These are phyloP conservation scores for Pelargonium fulgidum DNA, from an alignment of 441 rosid genomes.

Conservation along the genomic window DNA sequence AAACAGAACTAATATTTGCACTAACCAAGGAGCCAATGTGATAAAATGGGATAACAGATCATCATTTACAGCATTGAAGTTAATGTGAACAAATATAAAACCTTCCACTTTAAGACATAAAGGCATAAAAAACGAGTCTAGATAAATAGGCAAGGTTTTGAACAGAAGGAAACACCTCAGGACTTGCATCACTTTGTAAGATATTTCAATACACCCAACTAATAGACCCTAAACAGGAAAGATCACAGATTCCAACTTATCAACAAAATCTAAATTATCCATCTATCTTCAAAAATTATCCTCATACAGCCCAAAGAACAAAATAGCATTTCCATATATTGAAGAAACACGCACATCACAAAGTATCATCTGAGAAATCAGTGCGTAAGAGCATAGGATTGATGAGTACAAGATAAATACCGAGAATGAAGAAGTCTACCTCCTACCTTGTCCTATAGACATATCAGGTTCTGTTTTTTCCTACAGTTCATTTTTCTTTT, in stretches of 20 bases:
- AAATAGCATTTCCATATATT: too few relatives aligned
- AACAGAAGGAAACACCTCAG: background rate
- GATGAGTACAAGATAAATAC: too few relatives aligned
- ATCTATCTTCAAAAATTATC: too few relatives aligned
- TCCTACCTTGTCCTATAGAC: too few relatives aligned
- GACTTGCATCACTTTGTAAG: background rate
- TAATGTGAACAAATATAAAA: background rate
- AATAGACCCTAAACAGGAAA: background rate
- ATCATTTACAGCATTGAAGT: background rate
- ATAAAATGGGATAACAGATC: conserved; percentile 4
- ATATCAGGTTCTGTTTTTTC: too few relatives aligned
- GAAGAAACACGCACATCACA: too few relatives aligned
- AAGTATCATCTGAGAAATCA: too few relatives aligned
- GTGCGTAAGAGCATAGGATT: too few relatives aligned
- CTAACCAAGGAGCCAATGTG: background rate
- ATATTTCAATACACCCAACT: background rate
- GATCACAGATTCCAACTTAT: background rate
- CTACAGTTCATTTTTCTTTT: too few relatives aligned
- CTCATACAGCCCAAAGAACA: too few relatives aligned
- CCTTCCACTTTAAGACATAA: background rate
- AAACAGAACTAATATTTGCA: background rate
- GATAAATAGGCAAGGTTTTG: background rate
- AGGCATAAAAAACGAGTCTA: background rate
- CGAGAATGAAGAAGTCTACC: too few relatives aligned
- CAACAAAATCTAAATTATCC: background rate